These are phyloP conservation scores for Venturia asperata DNA, from an alignment of 2,329 filamentous ascomycete species.

Conservation along the genomic window DNA sequence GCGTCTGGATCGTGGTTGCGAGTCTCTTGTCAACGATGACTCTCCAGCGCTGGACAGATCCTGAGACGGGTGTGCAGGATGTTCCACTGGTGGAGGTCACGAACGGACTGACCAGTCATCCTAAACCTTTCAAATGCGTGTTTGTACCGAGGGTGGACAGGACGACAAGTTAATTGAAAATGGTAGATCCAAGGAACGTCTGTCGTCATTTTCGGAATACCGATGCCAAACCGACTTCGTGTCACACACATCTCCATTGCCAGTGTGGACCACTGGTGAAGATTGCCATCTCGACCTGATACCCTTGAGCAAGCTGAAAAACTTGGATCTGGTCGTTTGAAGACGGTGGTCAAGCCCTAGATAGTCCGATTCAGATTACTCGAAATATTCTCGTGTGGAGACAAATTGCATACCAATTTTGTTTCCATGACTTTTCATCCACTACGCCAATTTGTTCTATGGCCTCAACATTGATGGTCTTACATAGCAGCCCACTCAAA, in stretches of 20 bases:
- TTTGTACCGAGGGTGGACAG: neutral
- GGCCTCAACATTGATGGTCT: slow-evolving; percentile 23
- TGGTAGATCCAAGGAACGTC: neutral
- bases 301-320: too few relatives aligned
- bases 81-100: neutral
- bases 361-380: neutral
- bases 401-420: neutral
- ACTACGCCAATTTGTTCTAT: neutral
- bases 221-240: too few relatives aligned
- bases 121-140: slow-evolving; percentile 1
- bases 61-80: neutral
- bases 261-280: neutral
- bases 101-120: neutral
- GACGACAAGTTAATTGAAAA: neutral
- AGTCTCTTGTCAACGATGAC: neutral
- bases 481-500: slow-evolving; percentile 94
- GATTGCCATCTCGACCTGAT: too few relatives aligned
- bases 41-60: neutral
- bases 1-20: slow-evolving; percentile 24
- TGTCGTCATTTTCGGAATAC: neutral
- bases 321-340: too few relatives aligned
- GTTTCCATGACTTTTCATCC: slow-evolving; percentile 8
- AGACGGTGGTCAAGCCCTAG: neutral
- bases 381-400: neutral
- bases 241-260: neutral